A percentile compares a stretch with the other conserved stretches of the same genome.
Conservation (phyloP, 208 protist species). For the Trypanosoma vivax region DNA sequence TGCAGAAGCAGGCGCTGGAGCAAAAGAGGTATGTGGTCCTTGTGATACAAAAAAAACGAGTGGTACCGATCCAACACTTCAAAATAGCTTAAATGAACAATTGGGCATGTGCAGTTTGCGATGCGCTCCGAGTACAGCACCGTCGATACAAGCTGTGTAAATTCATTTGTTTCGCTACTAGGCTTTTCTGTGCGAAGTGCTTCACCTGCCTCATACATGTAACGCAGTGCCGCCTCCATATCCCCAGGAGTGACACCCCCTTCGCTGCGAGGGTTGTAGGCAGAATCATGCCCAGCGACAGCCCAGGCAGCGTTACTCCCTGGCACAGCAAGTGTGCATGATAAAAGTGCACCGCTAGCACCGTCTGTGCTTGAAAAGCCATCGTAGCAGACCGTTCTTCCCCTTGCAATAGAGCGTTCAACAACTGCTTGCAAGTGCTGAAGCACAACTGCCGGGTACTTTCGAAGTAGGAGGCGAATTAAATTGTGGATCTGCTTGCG, state of each 20-base stretch:
- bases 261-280: too few relatives aligned
- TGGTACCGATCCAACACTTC: slow-evolving; percentile 69
- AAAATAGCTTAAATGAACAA: slow-evolving; percentile 71
- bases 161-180: slow-evolving; percentile 23
- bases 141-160: slow-evolving; percentile 39
- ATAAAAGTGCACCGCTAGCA: too few relatives aligned
- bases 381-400: background rate
- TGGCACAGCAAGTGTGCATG: too few relatives aligned
- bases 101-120: slow-evolving; percentile 14
- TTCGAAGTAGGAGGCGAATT: slow-evolving; percentile 51
- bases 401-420: slow-evolving; percentile 1
- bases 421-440: slow-evolving; percentile 36
- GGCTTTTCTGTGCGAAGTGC: slow-evolving; percentile 46
- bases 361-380: too few relatives aligned
- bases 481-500: slow-evolving; percentile 63
- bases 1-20: slow-evolving; percentile 62
- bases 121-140: slow-evolving; percentile 44
- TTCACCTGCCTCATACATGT: slow-evolving; percentile 75
- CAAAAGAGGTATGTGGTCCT: slow-evolving; percentile 40
- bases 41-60: slow-evolving; percentile 60
- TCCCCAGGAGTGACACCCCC: slow-evolving; percentile 16
- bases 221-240: slow-evolving; percentile 59
- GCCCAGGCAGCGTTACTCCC: too few relatives aligned
- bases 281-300: too few relatives aligned
- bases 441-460: slow-evolving; percentile 36